Base-by-base conservation (phyloP, 2,329 filamentous ascomycete genomes). In the Pseudogymnoascus sp. region DNA sequence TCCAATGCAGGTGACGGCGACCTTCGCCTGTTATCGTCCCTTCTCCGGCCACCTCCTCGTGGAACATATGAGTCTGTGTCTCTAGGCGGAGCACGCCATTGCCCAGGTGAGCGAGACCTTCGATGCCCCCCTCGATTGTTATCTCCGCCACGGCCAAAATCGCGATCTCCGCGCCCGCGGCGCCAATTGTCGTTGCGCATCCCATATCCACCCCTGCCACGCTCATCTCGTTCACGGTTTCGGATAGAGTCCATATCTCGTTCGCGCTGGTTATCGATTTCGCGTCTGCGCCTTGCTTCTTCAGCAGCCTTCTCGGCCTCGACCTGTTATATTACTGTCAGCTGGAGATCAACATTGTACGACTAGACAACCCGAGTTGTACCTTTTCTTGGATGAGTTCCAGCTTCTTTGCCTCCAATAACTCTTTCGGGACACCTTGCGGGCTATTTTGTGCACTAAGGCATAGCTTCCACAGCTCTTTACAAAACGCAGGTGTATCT, bases 371-470 rank as follows among this genome's bases (percentile, higher is more conserved):
- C 37, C 2, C 13, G 13, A 57, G 35, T 40, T 72, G 35, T 73
- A 95, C 93, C 87, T 96, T 96, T 75, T 97, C 92, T 75, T 97
- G 91, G 64, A 94, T 90, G 57, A 99, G 79, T 75, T 99, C 94
- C 47, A 90, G 78, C 76, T 97, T 99, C 80, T 99, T 99, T 0
- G 93, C 92, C 73, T 99, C 94, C 2, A 99, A 78, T 41, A 99
- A 80, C 74, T 97, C 92, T 74, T 96, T 93, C 0, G 94, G 93
- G 10, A 99, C 92, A 61, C 94, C 94, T 72, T 94, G 89, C 0
- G 91, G 86, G 72, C 87, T 96, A 40, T 83, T 79, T 74, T 99
- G 94, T 8, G 92, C 94, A 73, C 92, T 97, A 50, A 99, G 77
- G 68, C 93, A 89, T 15, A 99, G 78, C 63, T 87, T 90, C 94